Percentiles rank a stretch among this genome's conserved stretches.
phyloP scores from a whole-genome alignment of 2,329 filamentous ascomycete species.

The Paecilomyces formosus region DNA sequence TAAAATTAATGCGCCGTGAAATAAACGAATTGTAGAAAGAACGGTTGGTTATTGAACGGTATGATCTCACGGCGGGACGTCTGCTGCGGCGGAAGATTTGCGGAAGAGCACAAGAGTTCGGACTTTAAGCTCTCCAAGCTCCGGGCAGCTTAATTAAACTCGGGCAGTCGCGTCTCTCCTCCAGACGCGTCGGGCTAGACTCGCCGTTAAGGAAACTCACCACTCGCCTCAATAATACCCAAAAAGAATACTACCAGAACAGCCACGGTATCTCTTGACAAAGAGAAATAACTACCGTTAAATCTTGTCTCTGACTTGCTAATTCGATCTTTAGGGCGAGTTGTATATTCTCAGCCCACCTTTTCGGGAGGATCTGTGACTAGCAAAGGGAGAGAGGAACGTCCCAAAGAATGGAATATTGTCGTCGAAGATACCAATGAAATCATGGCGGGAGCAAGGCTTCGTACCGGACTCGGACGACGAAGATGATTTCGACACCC shows the following conservation, averaged over 20 bases:
- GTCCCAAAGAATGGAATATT: constrained; percentile 27
- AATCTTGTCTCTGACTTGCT: neutral
- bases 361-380: neutral
- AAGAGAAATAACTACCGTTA: too few relatives aligned
- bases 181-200: constrained; percentile 15
- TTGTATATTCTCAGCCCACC: neutral
- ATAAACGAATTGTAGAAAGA: neutral
- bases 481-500: constrained; percentile 33
- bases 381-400: constrained; percentile 15
- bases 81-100: constrained; percentile 3
- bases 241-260: neutral
- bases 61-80: neutral
- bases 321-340: neutral
- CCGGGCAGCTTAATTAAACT: constrained; percentile 6
- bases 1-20: constrained; percentile 1
- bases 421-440: constrained; percentile 30
- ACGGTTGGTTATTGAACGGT: neutral
- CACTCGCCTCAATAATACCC: neutral
- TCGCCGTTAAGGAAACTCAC: neutral
- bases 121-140: constrained; percentile 9
- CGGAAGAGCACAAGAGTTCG: constrained; percentile 4
- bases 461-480: constrained; percentile 47
- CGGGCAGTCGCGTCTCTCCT: constrained; percentile 18
- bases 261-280: neutral
- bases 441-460: constrained; percentile 44